These are phyloP conservation scores for Fusarium staphyleae DNA, from an alignment of 2,329 filamentous ascomycete species.

Conservation along the genomic window DNA sequence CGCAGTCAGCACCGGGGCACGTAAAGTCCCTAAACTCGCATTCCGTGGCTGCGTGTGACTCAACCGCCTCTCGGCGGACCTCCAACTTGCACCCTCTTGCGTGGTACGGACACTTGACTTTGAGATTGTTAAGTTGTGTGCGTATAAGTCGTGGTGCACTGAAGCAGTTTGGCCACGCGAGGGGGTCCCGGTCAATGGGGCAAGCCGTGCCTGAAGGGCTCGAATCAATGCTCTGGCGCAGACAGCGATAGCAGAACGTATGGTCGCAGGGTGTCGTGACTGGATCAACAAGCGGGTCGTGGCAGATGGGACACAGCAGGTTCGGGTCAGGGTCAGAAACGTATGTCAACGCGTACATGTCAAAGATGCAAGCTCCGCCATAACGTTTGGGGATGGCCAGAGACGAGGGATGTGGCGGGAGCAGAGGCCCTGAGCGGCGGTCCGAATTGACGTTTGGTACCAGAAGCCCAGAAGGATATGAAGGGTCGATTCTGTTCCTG, in stretches of 20 bases:
- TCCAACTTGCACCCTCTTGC: slow-evolving; percentile 58
- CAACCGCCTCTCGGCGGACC: slow-evolving; percentile 61
- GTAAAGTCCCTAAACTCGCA: slow-evolving; percentile 63
- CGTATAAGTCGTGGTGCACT: slow-evolving; percentile 57
- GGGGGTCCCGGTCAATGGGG: slow-evolving; percentile 63
- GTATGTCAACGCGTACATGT: slow-evolving; percentile 56
- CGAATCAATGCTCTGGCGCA: slow-evolving; percentile 53
- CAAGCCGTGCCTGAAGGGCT: slow-evolving; percentile 55
- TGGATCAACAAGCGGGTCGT: slow-evolving; percentile 65
- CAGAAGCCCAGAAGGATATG: slow-evolving; percentile 23
- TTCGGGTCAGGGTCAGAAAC: slow-evolving; percentile 54
- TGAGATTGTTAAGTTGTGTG: slow-evolving; percentile 67
- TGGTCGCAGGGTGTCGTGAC: slow-evolving; percentile 70
- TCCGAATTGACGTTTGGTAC: slow-evolving; percentile 38
- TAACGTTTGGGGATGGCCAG: slow-evolving; percentile 50
- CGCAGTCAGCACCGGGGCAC: slow-evolving; percentile 63
- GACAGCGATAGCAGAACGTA: slow-evolving; percentile 68
- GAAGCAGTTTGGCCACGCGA: slow-evolving; percentile 50
- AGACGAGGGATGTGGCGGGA: slow-evolving; percentile 49
- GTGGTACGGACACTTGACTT: slow-evolving; percentile 65
- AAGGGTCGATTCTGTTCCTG: slow-evolving; percentile 18
- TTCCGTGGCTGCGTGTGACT: slow-evolving; percentile 62
- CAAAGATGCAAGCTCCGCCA: slow-evolving; percentile 51
- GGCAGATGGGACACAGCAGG: slow-evolving; percentile 63
- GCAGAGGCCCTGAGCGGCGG: slow-evolving; percentile 46